Evolutionary conservation across 805 yeast genomes (phyloP), one percentile per base, ranked within the genome.

Genomic region (Ogataea pini): DNA sequence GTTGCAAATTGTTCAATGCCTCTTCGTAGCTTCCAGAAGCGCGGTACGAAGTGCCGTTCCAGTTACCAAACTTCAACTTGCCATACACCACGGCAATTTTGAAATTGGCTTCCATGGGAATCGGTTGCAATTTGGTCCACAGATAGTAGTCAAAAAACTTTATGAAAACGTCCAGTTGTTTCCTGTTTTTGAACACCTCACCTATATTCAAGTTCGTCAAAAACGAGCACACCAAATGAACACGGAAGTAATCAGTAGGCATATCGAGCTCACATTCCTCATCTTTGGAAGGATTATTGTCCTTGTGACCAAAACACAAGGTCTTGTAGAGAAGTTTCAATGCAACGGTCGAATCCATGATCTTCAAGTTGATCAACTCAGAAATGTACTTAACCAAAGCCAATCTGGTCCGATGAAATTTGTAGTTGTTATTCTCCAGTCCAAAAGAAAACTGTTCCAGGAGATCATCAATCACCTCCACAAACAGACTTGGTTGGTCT

Each of bases 101-200:
- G 54, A 83, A 80, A 39, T 76, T 77, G 2, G 78, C 64, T 36
- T 85, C 94, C 51, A 75, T 70, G 0, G 94, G 90, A n/a, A 83
- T 44, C 1, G 86, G 84, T 46, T 67, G 75, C 7, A 64, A 67
- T 60, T 89, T 89, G 27, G 84, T 76, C 62, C 74, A 77, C 4
- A 79, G 63, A 60, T 87, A 89, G 62, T 81, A 89, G 58, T 89
- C 94, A 51, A 89, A 82, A 54, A 80, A 83, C 22, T 73, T 72
- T 48, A 84, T 56, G 48, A 85, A 77, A 0, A 70, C 44, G 0
- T 61, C 57, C 10, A 80, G 25, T 38, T 7, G 52, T 54, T 18
- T 48, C 54, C 14, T 58, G 51, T 10, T 48, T 12, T 18, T 16
- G 36, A 33, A 20, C n/a, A 27, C 32, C 33, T 14, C 27, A 10